phyloP scores from a whole-genome alignment of 345 rosid genomes.

The Noccaea bulbosa region DNA sequence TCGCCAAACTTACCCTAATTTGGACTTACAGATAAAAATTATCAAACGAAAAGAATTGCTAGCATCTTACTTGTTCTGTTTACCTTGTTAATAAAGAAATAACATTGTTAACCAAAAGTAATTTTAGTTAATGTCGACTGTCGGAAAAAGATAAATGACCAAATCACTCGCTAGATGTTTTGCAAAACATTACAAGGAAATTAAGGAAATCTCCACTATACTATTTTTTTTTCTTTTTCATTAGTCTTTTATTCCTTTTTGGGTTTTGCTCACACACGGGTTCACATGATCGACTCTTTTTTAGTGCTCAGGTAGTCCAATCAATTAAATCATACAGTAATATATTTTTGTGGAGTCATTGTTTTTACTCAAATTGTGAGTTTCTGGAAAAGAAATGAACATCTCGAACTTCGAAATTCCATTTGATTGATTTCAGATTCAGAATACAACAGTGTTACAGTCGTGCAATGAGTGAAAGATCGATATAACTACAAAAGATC shows the following conservation, averaged over 20 bases:
- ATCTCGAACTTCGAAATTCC: constrained; percentile 12
- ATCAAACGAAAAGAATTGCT: neutral
- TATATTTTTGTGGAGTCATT: neutral
- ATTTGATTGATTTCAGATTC: constrained; percentile 15
- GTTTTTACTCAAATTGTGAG: neutral
- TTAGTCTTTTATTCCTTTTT: neutral
- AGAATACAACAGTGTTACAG: constrained; percentile 28
- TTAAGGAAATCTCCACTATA: constrained; percentile 10
- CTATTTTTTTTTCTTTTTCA: neutral
- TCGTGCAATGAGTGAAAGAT: constrained; percentile 1
- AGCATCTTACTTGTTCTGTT: neutral
- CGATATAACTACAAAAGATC: neutral
- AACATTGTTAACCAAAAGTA: neutral
- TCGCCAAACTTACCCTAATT: constrained; percentile 2
- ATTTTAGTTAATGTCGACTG: constrained; percentile 5
- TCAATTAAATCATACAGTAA: neutral
- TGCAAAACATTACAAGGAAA: constrained; percentile 8
- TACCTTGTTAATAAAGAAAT: neutral
- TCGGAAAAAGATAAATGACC: constrained; percentile 23
- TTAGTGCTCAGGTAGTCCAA: constrained; percentile 31
- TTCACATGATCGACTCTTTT: constrained; percentile 36
- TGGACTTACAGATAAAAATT: neutral
- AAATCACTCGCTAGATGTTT: constrained; percentile 22
- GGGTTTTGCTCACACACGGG: constrained; percentile 10
- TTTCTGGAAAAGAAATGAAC: neutral